Base-by-base conservation (phyloP, 1,284 basidiomycete genomes). In the Phellopilus nigrolimitatus region DNA sequence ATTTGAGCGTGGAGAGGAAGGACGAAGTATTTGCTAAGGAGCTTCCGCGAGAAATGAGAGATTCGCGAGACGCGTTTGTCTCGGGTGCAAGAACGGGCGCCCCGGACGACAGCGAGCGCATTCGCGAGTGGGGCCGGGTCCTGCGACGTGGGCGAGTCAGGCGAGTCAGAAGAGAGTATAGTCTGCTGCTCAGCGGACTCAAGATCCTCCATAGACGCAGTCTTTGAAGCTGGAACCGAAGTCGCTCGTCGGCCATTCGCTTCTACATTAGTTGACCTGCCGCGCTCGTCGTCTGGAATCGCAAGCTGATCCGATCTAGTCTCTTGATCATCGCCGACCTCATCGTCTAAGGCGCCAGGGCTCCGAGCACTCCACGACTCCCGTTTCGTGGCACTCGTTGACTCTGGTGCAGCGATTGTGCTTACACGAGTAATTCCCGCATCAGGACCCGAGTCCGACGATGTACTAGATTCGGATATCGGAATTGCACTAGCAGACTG, bases 1-100 rank as follows among this genome's bases (percentile, higher is more conserved):
- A 80, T 64, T 84, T 87, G 48, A 89, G 71, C 12, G 84, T 80
- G n/a, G 84, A 79, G 47, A 89, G 77, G 68, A 87, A 82, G 10
- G 76, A 76, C n/a, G 53, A 47, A 5, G 53, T 42, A 30, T 51
- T 55, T 36, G 51, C 37, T 10, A 19, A 33, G 2, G 30, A 13
- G n/a, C 31, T 24, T 24, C 44, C 37, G 8, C 44, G 37, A 5
- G 53, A 28, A 9, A 22, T 19, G 10, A 47, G 33, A n/a, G 43
- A 40, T 17, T 52, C 50, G 28, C 36, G n/a, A 13, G 50, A 45
- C 6, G 50, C 40, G 27, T 41, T 51, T 7, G n/a, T 25, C 30
- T 38, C 33, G 17, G 31, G 8, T 5, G 31, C n/a, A 17, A 46
- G 36, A 8, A 40, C 25, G 21, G 46, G 46, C 15, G 53, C 34